These are phyloP conservation scores for Ogataea degrootiae DNA, from an alignment of 805 yeast genomes.

Conservation along the genomic window DNA sequence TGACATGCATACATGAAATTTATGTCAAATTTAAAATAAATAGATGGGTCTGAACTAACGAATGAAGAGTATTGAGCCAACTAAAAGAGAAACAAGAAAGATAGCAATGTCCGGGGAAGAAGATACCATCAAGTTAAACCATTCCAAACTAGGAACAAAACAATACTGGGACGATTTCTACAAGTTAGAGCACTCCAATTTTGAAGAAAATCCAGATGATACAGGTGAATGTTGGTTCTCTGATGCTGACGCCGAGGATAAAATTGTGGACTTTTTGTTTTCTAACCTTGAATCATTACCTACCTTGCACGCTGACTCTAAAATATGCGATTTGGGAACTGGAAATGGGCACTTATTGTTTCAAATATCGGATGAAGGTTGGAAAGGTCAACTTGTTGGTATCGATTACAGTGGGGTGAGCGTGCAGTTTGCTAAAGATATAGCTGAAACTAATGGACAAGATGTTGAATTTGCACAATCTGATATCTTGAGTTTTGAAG, in stretches of 20 bases:
- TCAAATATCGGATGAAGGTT: conserved; percentile 59
- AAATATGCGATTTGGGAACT: conserved; percentile 81
- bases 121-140: conserved; percentile 43
- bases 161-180: conserved; percentile 92
- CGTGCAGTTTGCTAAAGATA: conserved; percentile 64
- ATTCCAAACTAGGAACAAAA: conserved; percentile 82
- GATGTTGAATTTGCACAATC: conserved; percentile 53
- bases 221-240: conserved; percentile 97
- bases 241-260: conserved; percentile 88
- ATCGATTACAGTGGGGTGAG: conserved; percentile 83
- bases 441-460: conserved; percentile 40
- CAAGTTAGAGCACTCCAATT: conserved; percentile 65
- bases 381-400: conserved; percentile 59
- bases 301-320: conserved; percentile 27
- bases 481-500: conserved; percentile 54
- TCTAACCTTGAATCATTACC: conserved; percentile 38
- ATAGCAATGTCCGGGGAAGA: conserved; percentile 7
- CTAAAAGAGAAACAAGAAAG: too few species aligned
- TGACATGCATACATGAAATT: too few species aligned
- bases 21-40: too few species aligned
- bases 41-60: too few species aligned
- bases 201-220: conserved; percentile 68
- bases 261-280: conserved; percentile 68
- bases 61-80: too few species aligned
- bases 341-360: conserved; percentile 93